A percentile compares a stretch with the other conserved stretches of the same genome.
These are phyloP conservation scores for Narthecium ossifragum DNA, from an alignment of 106 monocot species.

Conservation along the genomic window DNA sequence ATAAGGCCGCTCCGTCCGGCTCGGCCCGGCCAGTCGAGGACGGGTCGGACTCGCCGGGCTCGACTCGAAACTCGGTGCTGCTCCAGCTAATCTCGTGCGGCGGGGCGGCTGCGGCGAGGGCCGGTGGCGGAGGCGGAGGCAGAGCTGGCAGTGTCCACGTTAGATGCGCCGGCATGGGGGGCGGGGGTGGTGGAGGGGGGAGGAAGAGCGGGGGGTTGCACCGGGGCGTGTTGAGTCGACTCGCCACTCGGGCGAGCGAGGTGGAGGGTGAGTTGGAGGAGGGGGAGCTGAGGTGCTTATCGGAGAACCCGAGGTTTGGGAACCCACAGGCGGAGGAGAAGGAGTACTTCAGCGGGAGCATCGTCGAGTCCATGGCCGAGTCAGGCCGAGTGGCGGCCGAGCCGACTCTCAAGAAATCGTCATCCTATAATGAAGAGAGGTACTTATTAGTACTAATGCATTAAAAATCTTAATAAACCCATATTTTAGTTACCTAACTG, in stretches of 20 bases:
- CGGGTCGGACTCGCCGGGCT: neutral
- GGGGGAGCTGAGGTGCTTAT: constrained; percentile 27
- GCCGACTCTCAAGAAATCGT: constrained; percentile 58
- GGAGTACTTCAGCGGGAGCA: constrained; percentile 95
- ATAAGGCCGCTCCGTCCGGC: constrained; percentile 17
- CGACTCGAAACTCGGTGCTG: constrained; percentile 42
- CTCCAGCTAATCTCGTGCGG: constrained; percentile 83
- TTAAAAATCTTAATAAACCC: too few species aligned
- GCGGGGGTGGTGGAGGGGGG: constrained; percentile 12
- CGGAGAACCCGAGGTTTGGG: constrained; percentile 39
- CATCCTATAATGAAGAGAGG: constrained; percentile 82
- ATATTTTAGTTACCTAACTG: too few species aligned
- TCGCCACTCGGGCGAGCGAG: constrained; percentile 12
- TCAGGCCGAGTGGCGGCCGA: constrained; percentile 4
- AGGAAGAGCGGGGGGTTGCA: constrained; percentile 38
- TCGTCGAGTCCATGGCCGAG: constrained; percentile 45
- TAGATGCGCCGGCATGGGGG: neutral
- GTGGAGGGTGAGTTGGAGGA: constrained; percentile 32
- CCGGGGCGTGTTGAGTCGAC: constrained; percentile 27
- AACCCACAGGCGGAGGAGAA: constrained; percentile 54
- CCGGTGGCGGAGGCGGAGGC: too few species aligned
- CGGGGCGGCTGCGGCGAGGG: constrained; percentile 18
- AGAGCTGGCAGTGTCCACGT: neutral
- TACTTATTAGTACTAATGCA: constrained; percentile 1
- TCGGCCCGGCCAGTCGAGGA: constrained; percentile 14